Conservation (phyloP, 768 basidiomycete species). For the Auricularia heimuer region DNA sequence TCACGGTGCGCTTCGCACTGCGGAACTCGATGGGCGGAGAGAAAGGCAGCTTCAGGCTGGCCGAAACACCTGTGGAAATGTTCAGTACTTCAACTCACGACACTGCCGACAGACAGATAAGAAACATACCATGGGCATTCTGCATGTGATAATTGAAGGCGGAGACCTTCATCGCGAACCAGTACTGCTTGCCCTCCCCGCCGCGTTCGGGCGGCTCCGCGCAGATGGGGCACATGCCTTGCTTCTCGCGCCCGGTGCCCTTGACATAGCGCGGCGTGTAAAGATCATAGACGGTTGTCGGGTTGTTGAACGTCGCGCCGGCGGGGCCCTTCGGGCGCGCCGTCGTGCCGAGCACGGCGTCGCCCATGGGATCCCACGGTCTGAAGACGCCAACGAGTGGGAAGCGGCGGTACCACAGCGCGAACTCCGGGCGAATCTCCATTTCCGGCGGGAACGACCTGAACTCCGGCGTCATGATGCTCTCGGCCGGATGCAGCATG, state of each 20-base stretch:
- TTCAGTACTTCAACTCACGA: conserved; percentile 3
- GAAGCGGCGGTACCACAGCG: conserved; percentile 62
- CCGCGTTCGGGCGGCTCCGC: conserved; percentile 49
- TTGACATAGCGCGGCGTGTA: conserved; percentile 73
- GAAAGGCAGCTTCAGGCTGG: conserved; percentile 58
- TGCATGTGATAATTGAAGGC: conserved; percentile 85
- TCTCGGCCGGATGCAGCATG: background rate
- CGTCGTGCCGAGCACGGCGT: conserved; percentile 6
- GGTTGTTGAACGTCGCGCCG: conserved; percentile 45
- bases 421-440: conserved; percentile 38
- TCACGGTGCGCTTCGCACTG: conserved; percentile 29
- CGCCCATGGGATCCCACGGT: conserved; percentile 18
- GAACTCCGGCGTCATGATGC: background rate
- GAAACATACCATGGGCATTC: conserved; percentile 55
- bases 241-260: conserved; percentile 57
- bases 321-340: background rate
- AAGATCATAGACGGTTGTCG: conserved; percentile 51
- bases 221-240: conserved; percentile 73
- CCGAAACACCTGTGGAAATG: conserved; percentile 50
- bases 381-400: conserved; percentile 51
- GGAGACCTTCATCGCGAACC: conserved; percentile 73
- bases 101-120: background rate
- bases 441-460: conserved; percentile 44
- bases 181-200: conserved; percentile 51
- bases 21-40: conserved; percentile 67